Evolutionary conservation across 1,284 basidiomycete species (phyloP).

Genomic region (Agaricales sp.): DNA sequence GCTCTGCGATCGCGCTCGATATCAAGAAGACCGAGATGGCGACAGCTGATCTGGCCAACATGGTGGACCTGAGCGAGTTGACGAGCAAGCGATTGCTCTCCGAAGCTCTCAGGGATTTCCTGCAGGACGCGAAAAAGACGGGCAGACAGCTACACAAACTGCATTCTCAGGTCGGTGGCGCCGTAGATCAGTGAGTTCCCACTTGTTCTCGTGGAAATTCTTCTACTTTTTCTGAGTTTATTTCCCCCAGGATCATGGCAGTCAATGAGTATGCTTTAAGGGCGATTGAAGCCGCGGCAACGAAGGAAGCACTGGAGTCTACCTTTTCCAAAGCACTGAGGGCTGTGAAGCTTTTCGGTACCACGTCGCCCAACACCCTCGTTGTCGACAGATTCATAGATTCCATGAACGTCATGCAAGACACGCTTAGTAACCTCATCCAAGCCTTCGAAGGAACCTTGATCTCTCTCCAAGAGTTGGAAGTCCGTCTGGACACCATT

Average conservation of each 20-base stretch:
- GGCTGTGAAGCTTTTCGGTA: conserved; percentile 43
- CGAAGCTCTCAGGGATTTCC: conserved; percentile 38
- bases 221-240: not conserved
- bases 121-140: conserved; percentile 46
- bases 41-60: conserved; percentile 47
- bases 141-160: conserved; percentile 48
- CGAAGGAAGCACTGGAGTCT: conserved; percentile 32
- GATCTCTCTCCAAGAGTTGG: conserved; percentile 45
- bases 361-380: conserved; percentile 17
- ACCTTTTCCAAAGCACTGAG: conserved; percentile 42
- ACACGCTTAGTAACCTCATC: conserved; percentile 37
- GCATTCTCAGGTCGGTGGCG: conserved; percentile 49
- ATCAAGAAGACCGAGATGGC: conserved; percentile 72
- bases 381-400: not conserved
- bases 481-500: conserved; percentile 43
- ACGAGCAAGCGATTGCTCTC: conserved; percentile 47
- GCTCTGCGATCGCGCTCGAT: conserved; percentile 47
- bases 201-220: conserved; percentile 2
- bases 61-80: conserved; percentile 52
- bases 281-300: conserved; percentile 37
- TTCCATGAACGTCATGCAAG: not conserved
- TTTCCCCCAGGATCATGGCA: conserved; percentile 46
- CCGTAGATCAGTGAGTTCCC: conserved; percentile 51
- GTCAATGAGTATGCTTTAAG: conserved; percentile 58
- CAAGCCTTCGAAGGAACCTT: conserved; percentile 50